Conservation (phyloP, 495 filamentous ascomycete species). For the Podospora anserina region DNA sequence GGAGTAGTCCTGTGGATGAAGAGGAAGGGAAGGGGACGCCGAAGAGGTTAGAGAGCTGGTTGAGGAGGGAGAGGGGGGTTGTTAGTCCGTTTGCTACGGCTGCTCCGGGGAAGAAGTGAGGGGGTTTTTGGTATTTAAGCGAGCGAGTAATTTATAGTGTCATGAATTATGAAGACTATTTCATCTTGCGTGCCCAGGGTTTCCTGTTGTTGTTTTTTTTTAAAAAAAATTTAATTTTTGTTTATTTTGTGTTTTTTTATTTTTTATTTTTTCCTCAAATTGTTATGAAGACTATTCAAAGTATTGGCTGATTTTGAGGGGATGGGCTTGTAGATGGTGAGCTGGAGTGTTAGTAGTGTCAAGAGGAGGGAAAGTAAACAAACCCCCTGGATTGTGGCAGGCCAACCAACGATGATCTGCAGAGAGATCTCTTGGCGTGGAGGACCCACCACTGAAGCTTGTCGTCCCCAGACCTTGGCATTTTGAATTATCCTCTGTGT, state of each 20-base stretch:
- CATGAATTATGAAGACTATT: neutral
- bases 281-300: too few species aligned
- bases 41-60: constrained; percentile 27
- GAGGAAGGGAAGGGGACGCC: neutral
- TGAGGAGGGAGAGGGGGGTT: constrained; percentile 24
- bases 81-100: constrained; percentile 32
- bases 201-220: too few species aligned
- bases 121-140: neutral
- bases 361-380: neutral
- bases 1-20: neutral
- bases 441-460: neutral
- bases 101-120: neutral
- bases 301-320: too few species aligned
- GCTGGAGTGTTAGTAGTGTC: too few species aligned
- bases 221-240: too few species aligned
- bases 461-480: neutral
- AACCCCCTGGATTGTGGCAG: neutral
- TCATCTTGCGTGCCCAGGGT: too few species aligned
- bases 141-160: neutral
- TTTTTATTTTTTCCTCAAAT: too few species aligned
- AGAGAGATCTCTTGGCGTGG: neutral
- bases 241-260: too few species aligned
- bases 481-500: neutral
- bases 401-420: neutral
- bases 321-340: neutral